Base-by-base conservation (phyloP, 192 early-diverging fungal genomes). In the Coemansia sp. region DNA sequence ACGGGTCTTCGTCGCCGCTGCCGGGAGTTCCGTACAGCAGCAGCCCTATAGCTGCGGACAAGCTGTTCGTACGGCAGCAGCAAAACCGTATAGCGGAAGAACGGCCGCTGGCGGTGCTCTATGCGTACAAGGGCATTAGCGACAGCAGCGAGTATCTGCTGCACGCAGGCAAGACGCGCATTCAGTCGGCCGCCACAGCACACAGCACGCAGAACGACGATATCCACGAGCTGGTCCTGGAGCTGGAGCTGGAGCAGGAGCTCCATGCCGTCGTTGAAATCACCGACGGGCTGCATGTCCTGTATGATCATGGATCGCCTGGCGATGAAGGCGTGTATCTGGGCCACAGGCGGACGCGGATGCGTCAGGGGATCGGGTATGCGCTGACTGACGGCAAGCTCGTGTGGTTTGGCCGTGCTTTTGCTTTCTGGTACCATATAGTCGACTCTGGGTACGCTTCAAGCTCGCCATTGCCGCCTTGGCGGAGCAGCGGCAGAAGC, bases 311-410 rank as follows among this genome's bases (percentile, higher is more conserved):
- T 30, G 69, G 46, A 20, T 44, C 43, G 20, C 35, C 30, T 8
- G 58, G 39, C 39, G 39, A 41, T 14, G 39, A 41, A 6, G 39
- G 46, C 3, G 71, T 78, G 71, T 67, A 39, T 14, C 38, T 78
- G 60, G 76, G 76, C 2, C 67, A 68, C 45, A 45, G 71, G 20
- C 60, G 75, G 0, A 33, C 39, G 43, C 41, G 67, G 14, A 2
- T 73, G 26, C 66, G 36, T 16, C 8, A 7, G 16, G 52, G 55
- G 6, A 59, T 71, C 5, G 52, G 64, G 33, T 82, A 74, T 48
- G 75, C 48, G 53, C 24, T 82, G 16, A 18, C 36, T 4, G 80
- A 82, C 44, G 80, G 80, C 34, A 76, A 77, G 68, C 64, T 74
- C 24, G 41, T 82, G 39, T 63, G 68, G 64, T 51, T 82, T 9